Percentiles rank a stretch among this genome's conserved stretches.
Evolutionary conservation across 176 grass and related monocot species (phyloP).

Genomic region (Typha latifolia): DNA sequence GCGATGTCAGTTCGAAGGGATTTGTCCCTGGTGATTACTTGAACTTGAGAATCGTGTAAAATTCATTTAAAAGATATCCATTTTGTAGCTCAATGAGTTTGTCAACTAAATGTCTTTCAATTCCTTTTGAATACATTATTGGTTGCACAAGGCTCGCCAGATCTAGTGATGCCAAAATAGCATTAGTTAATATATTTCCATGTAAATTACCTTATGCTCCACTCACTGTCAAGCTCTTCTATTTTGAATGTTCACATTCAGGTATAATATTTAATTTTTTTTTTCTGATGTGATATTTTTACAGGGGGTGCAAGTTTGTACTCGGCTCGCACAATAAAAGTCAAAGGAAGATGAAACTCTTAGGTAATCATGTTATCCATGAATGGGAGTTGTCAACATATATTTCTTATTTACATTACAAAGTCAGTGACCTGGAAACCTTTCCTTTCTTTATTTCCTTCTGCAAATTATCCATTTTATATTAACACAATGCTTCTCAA

Average conservation of each 20-base stretch:
- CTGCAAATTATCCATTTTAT: too few relatives aligned
- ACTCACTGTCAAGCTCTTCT: too few relatives aligned
- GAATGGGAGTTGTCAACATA: conserved; percentile 4
- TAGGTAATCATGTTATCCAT: conserved; percentile 38
- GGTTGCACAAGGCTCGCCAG: background rate
- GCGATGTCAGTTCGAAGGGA: background rate
- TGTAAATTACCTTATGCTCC: background rate
- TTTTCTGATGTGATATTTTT: conserved; percentile 10
- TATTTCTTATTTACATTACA: conserved; percentile 14
- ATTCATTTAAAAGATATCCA: background rate
- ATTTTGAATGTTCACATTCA: too few relatives aligned
- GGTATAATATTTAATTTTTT: background rate
- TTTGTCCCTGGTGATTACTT: conserved; percentile 78
- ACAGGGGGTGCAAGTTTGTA: conserved; percentile 78
- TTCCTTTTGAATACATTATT: conserved; percentile 2
- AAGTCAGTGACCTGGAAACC: background rate
- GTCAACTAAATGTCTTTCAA: background rate
- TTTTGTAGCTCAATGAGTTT: background rate
- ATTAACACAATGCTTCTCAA: too few relatives aligned
- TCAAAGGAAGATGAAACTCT: conserved; percentile 87
- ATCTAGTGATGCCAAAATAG: background rate
- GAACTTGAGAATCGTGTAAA: conserved; percentile 5
- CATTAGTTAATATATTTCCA: background rate
- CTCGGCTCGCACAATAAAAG: conserved; percentile 73
- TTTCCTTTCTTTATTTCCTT: too few relatives aligned